Percentiles rank a stretch among this genome's conserved stretches.
Conservation (phyloP, 2,329 filamentous ascomycete species). For the Pseudogymnoascus sp. region DNA sequence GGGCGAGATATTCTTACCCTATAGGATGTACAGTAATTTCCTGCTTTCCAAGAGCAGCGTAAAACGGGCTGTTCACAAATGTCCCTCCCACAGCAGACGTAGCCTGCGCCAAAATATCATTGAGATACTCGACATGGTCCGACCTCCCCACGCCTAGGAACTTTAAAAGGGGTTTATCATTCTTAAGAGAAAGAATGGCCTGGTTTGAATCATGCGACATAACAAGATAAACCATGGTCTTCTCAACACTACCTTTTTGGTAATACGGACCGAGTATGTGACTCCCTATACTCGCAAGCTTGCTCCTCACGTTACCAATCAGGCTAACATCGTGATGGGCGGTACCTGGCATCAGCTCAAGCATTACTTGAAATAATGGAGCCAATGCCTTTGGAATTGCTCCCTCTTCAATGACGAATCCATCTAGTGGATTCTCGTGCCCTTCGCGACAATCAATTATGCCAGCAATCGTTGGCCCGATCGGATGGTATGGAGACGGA, state of each 20-base stretch:
- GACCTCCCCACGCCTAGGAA: constrained; percentile 51
- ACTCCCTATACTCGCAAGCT: constrained; percentile 42
- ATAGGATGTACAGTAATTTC: constrained; percentile 60
- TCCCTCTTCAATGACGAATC: constrained; percentile 57
- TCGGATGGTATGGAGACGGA: constrained; percentile 42
- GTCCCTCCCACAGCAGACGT: constrained; percentile 52
- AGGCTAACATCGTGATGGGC: constrained; percentile 32
- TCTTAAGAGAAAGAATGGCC: constrained; percentile 47
- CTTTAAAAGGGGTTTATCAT: constrained; percentile 51
- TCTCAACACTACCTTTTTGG: constrained; percentile 45
- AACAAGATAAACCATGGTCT: constrained; percentile 55
- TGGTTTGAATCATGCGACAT: constrained; percentile 54
- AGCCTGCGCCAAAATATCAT: constrained; percentile 43
- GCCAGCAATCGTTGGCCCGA: constrained; percentile 55
- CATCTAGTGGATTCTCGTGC: constrained; percentile 47
- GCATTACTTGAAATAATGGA: constrained; percentile 46
- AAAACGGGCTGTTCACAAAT: constrained; percentile 50
- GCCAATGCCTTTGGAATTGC: constrained; percentile 49
- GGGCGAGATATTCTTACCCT: constrained; percentile 34
- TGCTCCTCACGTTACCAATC: constrained; percentile 35
- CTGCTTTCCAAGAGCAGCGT: constrained; percentile 45
- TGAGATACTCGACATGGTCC: constrained; percentile 45
- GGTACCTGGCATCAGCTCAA: constrained; percentile 45
- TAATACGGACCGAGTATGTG: constrained; percentile 51
- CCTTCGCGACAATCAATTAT: constrained; percentile 51